Evolutionary conservation across 805 yeast genomes (phyloP), one percentile per base, ranked within the genome.

Genomic region (Wickerhamiella azyma): DNA sequence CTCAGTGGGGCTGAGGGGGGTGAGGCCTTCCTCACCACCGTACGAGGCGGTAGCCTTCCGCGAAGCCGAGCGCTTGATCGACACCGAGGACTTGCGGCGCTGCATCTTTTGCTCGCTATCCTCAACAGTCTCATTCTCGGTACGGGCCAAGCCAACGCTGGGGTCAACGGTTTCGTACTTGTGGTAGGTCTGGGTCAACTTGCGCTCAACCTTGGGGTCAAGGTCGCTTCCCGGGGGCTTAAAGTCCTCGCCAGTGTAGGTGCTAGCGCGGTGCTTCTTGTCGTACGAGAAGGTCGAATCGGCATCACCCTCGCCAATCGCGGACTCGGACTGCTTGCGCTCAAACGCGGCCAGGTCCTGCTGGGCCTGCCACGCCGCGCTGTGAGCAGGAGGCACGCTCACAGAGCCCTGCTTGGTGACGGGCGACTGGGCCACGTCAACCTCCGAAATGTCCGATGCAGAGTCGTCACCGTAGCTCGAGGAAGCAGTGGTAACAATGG

Each of bases 21-120:
- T 56, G 44, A 61, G 50, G 16, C 5, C 33, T 29, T 55, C 60
- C 13, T 58, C 63, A 21, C 39, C 48, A 13, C 64, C 64, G 46
- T 55, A 62, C 5, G 62, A 55, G 8, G 62, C 66, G 3, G 66
- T 62, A 38, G 66, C 59, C n/a, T 55, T 52, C 28, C 66, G 54
- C 3, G 60, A 53, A 10, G 53, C 55, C 14, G 48, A 46, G 28
- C 53, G 49, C 36, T 40, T 51, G 42, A 26, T 45, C 2, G 55
- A 52, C 7, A 59, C 56, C 7, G 63, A 55, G 28, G 52, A 46
- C 26, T 59, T 48, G 33, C 66, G 55, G 46, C 57, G 52, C 37
- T 39, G 40, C 37, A 57, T 37, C 7, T 52, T 52, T 19, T 52
- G 57, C n/a, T 55, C 53, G 10, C 39, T 21, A 11, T 52, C 39